phyloP scores from a whole-genome alignment of 495 filamentous ascomycete genomes.

The Annulohypoxylon maeteangense region DNA sequence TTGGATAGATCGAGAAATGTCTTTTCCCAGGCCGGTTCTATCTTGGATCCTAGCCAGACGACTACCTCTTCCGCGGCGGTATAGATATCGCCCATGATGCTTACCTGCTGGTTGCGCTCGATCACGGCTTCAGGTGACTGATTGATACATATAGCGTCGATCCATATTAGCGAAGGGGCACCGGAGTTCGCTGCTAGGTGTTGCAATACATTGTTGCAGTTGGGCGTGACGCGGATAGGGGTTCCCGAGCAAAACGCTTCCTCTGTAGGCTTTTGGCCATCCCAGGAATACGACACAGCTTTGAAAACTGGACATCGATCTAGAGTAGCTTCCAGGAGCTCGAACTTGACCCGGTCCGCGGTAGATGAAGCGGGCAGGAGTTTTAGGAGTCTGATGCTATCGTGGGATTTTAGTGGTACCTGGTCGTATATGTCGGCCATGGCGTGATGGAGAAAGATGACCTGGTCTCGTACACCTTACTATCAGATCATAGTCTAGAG shows the following conservation, averaged over 20 bases:
- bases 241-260: not conserved
- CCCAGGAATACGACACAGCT: not conserved
- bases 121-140: not conserved
- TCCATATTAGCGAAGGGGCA: not conserved
- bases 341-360: not conserved
- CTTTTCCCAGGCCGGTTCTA: not conserved
- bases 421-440: conserved; percentile 12
- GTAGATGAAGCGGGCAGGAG: not conserved
- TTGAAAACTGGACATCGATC: not conserved
- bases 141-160: conserved; percentile 10
- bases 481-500: not conserved
- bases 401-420: not conserved
- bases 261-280: not conserved
- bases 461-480: not conserved
- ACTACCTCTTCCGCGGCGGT: not conserved
- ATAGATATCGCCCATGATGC: not conserved
- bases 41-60: not conserved
- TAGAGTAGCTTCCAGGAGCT: not conserved
- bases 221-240: not conserved
- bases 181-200: not conserved
- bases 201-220: not conserved
- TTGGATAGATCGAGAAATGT: not conserved
- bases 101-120: not conserved
- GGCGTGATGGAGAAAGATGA: not conserved
- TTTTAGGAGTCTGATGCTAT: not conserved